Conservation (phyloP, 768 basidiomycete genomes). For the Lactifluus piperatus region DNA sequence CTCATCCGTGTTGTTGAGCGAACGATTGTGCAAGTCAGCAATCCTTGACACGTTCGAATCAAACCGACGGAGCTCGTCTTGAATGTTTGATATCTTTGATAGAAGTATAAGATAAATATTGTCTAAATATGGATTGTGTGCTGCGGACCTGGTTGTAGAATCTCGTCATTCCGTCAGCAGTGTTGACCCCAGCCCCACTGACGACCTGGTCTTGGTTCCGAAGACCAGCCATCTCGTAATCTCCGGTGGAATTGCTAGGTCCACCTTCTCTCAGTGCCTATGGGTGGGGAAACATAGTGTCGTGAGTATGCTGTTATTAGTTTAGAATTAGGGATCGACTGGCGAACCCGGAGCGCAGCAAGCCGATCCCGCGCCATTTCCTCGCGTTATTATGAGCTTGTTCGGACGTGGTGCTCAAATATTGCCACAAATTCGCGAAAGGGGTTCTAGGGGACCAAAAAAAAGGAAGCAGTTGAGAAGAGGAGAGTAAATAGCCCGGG, state of each 20-base stretch:
- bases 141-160: slow-evolving; percentile 29
- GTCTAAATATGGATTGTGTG: not conserved
- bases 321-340: not conserved
- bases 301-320: not conserved
- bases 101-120: not conserved
- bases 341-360: slow-evolving; percentile 21
- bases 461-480: not conserved
- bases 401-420: not conserved
- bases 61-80: slow-evolving; percentile 60
- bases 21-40: slow-evolving; percentile 63
- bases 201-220: slow-evolving; percentile 19
- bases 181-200: slow-evolving; percentile 19
- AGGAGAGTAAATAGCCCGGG: not conserved
- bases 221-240: slow-evolving; percentile 28
- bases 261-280: slow-evolving; percentile 28
- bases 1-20: slow-evolving; percentile 71
- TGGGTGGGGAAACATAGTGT: not conserved
- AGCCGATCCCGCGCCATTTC: slow-evolving; percentile 22
- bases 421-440: not conserved
- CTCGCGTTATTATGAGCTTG: not conserved
- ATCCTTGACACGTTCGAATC: slow-evolving; percentile 63
- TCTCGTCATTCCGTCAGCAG: slow-evolving; percentile 24
- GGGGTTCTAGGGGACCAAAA: not conserved
- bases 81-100: slow-evolving; percentile 60
- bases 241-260: slow-evolving; percentile 14